Conservation (phyloP, 1,139 yeast species). For the Yamadazyma songkhlaensis region DNA sequence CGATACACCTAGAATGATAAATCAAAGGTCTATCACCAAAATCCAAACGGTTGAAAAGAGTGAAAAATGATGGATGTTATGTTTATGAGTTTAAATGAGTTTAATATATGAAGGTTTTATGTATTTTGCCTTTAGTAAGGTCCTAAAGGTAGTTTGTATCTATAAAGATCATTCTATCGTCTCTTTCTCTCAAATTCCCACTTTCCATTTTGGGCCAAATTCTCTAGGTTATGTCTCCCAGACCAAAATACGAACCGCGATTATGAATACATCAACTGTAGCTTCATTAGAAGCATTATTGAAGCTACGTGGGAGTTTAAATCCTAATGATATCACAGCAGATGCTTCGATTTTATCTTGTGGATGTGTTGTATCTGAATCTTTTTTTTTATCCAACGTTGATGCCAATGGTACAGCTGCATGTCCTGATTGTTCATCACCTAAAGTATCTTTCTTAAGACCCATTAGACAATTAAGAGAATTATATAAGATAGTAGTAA, state of each 20-base stretch:
- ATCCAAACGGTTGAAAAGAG: slow-evolving; percentile 18
- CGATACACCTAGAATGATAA: slow-evolving; percentile 2
- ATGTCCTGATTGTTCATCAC: slow-evolving; percentile 52
- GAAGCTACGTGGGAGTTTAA: slow-evolving; percentile 4
- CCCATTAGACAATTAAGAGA: slow-evolving; percentile 52
- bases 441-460: slow-evolving; percentile 31
- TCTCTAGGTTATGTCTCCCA: not conserved
- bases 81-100: too few species aligned
- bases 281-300: slow-evolving; percentile 1
- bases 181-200: not conserved
- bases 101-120: too few species aligned
- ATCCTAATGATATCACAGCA: slow-evolving; percentile 22
- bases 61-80: not conserved
- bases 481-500: slow-evolving; percentile 36
- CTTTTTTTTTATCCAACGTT: slow-evolving; percentile 25
- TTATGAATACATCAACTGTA: not conserved
- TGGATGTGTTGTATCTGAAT: slow-evolving; percentile 69
- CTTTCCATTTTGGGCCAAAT: not conserved
- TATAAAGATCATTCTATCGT: too few species aligned
- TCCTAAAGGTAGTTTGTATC: too few species aligned
- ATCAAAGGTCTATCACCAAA: slow-evolving; percentile 17
- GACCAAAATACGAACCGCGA: not conserved
- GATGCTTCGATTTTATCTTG: slow-evolving; percentile 64
- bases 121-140: too few species aligned
- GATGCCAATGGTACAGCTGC: slow-evolving; percentile 14